phyloP scores from a whole-genome alignment of 805 yeast genomes.

The Saturnispora ahearnii region DNA sequence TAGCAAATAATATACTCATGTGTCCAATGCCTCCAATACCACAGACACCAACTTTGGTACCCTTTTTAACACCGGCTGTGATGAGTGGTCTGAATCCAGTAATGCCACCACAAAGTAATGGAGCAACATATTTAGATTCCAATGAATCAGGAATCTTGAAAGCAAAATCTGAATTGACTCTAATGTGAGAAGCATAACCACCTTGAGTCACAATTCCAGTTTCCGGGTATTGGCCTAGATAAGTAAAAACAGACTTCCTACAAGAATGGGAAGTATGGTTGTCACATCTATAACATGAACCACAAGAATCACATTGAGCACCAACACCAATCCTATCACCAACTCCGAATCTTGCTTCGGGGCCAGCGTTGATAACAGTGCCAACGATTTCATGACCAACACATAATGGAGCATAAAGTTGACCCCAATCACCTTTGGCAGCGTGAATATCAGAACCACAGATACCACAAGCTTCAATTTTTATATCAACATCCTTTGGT shows the following conservation, averaged over 20 bases:
- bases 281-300: constrained; percentile 33
- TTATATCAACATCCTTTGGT: constrained; percentile 30
- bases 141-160: constrained; percentile 41
- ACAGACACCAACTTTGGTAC: constrained; percentile 41
- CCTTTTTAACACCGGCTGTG: constrained; percentile 36
- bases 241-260: constrained; percentile 39
- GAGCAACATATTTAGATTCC: constrained; percentile 37
- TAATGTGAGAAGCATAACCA: constrained; percentile 42
- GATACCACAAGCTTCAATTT: constrained; percentile 39
- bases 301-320: constrained; percentile 34
- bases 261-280: constrained; percentile 41
- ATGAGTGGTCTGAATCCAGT: constrained; percentile 44
- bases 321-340: constrained; percentile 49
- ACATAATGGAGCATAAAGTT: constrained; percentile 14
- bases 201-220: constrained; percentile 40
- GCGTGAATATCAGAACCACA: constrained; percentile 46
- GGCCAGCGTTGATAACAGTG: constrained; percentile 32
- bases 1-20: constrained; percentile 42
- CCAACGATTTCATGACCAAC: constrained; percentile 45
- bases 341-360: constrained; percentile 26
- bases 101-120: constrained; percentile 49
- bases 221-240: constrained; percentile 35
- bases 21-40: constrained; percentile 43
- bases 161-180: constrained; percentile 36
- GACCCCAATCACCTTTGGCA: constrained; percentile 26